Conservation (phyloP, 2,329 filamentous ascomycete species). For the Colletotrichum orbiculare region DNA sequence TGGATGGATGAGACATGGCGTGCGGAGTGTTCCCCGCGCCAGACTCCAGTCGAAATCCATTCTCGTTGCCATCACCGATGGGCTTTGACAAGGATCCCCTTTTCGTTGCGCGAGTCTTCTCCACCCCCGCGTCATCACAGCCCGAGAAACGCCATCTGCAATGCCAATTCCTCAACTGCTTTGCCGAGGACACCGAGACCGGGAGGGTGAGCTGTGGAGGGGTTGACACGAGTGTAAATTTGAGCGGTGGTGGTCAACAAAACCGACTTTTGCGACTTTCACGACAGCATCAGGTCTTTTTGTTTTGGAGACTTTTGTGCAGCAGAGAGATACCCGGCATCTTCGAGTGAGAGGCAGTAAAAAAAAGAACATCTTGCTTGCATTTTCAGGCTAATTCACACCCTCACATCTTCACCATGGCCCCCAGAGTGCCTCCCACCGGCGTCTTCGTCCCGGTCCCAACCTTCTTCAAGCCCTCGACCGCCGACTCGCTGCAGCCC, state of each 20-base stretch:
- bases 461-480: constrained; percentile 65
- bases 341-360: background rate
- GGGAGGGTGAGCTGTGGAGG: background rate
- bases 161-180: constrained; percentile 12
- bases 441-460: constrained; percentile 69
- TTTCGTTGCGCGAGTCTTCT: background rate
- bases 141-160: constrained; percentile 34
- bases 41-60: background rate
- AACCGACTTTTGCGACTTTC: background rate
- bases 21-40: constrained; percentile 30
- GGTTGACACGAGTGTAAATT: constrained; percentile 21
- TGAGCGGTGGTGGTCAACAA: constrained; percentile 23
- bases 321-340: constrained; percentile 18
- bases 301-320: background rate
- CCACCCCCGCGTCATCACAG: constrained; percentile 34
- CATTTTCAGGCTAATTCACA: background rate
- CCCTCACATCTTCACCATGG: constrained; percentile 19
- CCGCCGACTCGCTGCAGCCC: constrained; percentile 56
- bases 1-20: background rate
- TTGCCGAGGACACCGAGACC: constrained; percentile 35
- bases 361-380: background rate
- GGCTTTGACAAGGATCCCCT: background rate
- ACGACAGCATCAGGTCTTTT: background rate
- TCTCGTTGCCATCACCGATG: background rate
- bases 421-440: constrained; percentile 49